A percentile compares a stretch with the other conserved stretches of the same genome.
phyloP scores from a whole-genome alignment of 2,329 filamentous ascomycete species.

The Penicillium aurantiogriseum region DNA sequence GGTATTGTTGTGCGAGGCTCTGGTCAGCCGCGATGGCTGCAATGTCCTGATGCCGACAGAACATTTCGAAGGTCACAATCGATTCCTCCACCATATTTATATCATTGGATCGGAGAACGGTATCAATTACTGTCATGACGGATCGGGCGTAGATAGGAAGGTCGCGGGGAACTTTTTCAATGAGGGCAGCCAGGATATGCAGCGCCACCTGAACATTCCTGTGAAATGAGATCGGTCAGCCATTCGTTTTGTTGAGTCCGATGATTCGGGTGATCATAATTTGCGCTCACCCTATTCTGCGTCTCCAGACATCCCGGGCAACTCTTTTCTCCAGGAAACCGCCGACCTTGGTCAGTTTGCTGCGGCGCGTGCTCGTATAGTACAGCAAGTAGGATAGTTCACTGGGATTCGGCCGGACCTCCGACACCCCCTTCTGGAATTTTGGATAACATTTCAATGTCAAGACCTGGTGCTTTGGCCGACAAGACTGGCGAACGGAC shows the following conservation, averaged over 20 bases:
- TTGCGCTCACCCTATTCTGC: conserved; percentile 73
- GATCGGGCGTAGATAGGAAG: conserved; percentile 83
- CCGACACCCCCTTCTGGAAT: conserved; percentile 83
- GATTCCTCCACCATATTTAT: conserved; percentile 92
- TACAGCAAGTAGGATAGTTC: conserved; percentile 96
- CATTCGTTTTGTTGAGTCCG: not conserved
- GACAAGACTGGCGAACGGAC: conserved; percentile 60
- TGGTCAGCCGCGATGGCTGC: conserved; percentile 83
- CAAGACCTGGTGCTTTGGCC: conserved; percentile 94
- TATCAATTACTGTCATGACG: conserved; percentile 79
- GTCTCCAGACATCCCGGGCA: conserved; percentile 83
- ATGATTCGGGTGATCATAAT: not conserved
- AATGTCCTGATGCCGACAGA: conserved; percentile 85
- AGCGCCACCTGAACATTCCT: conserved; percentile 94
- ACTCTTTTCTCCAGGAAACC: conserved; percentile 93
- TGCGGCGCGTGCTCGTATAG: conserved; percentile 90
- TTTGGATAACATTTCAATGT: conserved; percentile 95
- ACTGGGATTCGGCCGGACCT: conserved; percentile 93
- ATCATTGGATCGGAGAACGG: conserved; percentile 79
- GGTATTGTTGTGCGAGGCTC: conserved; percentile 77
- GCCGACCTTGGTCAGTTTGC: conserved; percentile 95
- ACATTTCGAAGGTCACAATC: conserved; percentile 78
- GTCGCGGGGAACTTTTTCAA: conserved; percentile 89
- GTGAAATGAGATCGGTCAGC: conserved; percentile 9
- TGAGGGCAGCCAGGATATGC: conserved; percentile 84